Conservation (phyloP, 192 early-diverging fungal species). For the Jimgerdemannia flammicorona region DNA sequence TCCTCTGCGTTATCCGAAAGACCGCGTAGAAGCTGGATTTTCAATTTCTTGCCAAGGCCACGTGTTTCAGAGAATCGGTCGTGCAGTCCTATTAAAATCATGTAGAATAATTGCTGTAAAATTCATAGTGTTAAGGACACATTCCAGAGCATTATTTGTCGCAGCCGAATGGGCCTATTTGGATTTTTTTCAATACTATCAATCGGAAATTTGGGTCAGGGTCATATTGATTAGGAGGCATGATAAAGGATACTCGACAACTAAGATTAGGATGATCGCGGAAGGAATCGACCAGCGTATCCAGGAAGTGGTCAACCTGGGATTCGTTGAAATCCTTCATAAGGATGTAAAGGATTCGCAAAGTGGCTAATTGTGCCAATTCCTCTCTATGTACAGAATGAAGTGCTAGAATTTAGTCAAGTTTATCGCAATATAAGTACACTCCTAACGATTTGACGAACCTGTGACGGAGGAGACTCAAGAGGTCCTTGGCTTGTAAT, state of each 20-base stretch:
- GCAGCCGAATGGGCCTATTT: background rate
- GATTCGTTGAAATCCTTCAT: slow-evolving; percentile 27
- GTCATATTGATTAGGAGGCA: no score
- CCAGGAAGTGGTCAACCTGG: slow-evolving; percentile 48
- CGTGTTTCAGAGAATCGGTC: slow-evolving; percentile 4
- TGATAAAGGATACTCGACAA: slow-evolving; percentile 39
- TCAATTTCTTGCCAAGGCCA: slow-evolving; percentile 17
- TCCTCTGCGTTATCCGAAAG: slow-evolving; percentile 33
- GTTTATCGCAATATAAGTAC: background rate
- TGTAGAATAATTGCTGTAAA: slow-evolving; percentile 43
- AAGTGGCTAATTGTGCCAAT: slow-evolving; percentile 44
- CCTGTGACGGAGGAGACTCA: slow-evolving; percentile 46
- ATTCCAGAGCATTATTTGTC: background rate
- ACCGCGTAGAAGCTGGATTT: slow-evolving; percentile 40
- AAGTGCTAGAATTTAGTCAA: background rate
- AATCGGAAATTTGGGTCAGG: no score
- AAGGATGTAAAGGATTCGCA: slow-evolving; percentile 51
- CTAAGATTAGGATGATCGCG: slow-evolving; percentile 39
- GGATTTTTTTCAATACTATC: no score
- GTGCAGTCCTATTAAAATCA: slow-evolving; percentile 35
- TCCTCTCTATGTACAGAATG: slow-evolving; percentile 42
- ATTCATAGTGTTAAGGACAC: background rate
- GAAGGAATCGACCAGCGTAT: slow-evolving; percentile 44
- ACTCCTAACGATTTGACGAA: background rate
- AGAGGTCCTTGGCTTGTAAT: slow-evolving; percentile 46